Evolutionary conservation across 371 early-diverging fungal genomes (phyloP).

Genomic region (Lichtheimia ramosa): DNA sequence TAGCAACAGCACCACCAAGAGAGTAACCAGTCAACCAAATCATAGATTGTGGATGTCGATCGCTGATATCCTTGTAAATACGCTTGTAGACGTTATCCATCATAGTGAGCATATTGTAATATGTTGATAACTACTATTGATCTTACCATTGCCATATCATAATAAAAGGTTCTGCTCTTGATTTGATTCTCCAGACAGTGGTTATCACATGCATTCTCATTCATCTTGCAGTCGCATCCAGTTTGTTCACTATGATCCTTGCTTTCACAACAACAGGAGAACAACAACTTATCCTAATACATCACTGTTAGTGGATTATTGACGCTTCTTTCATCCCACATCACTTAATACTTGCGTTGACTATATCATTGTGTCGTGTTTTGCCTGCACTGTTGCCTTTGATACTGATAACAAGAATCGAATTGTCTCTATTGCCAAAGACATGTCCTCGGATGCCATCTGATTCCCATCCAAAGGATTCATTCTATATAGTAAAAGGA

Average conservation of each 20-base stretch:
- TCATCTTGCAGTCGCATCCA: too few species aligned
- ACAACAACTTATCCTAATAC: conserved; percentile 85
- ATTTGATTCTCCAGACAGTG: conserved; percentile 64
- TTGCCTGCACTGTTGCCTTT: conserved; percentile 87
- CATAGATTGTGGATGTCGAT: conserved; percentile 66
- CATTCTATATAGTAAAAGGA: conserved; percentile 41
- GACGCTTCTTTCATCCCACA: too few species aligned
- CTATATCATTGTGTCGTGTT: conserved; percentile 61
- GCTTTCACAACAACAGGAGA: conserved; percentile 94
- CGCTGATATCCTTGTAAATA: conserved; percentile 49
- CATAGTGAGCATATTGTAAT: too few species aligned
- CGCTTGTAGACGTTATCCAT: neutral
- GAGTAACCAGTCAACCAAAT: conserved; percentile 94
- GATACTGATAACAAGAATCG: conserved; percentile 77
- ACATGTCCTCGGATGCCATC: conserved; percentile 91
- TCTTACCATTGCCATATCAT: conserved; percentile 71
- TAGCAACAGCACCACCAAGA: conserved; percentile 86
- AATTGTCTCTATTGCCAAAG: conserved; percentile 67
- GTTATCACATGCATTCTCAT: conserved; percentile 59
- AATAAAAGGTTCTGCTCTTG: conserved; percentile 72
- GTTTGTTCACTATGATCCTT: neutral
- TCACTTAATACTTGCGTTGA: neutral
- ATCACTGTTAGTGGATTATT: neutral
- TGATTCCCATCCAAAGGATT: conserved; percentile 84
- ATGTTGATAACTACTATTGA: neutral